Conservation (phyloP, 805 yeast species). For the Teunomyces pallodes region DNA sequence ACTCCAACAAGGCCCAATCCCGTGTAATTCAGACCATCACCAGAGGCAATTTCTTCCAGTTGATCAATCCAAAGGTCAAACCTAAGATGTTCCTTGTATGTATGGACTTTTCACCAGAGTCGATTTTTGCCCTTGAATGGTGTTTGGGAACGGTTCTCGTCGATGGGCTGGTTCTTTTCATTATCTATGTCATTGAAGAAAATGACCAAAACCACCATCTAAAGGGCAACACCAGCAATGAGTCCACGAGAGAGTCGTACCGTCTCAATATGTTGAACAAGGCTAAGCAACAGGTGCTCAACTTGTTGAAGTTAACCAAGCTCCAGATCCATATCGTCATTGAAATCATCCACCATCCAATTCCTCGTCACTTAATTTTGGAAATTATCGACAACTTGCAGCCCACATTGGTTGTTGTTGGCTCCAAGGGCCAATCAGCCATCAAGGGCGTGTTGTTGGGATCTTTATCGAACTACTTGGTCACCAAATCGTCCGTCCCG, state of each 20-base stretch:
- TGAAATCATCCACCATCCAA: constrained; percentile 74
- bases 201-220: constrained; percentile 41
- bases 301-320: constrained; percentile 59
- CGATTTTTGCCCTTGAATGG: constrained; percentile 83
- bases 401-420: constrained; percentile 73
- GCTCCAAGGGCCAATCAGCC: constrained; percentile 72
- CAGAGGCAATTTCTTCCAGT: constrained; percentile 61
- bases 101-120: constrained; percentile 80
- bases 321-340: constrained; percentile 71
- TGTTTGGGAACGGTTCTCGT: constrained; percentile 80
- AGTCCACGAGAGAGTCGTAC: constrained; percentile 33
- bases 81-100: constrained; percentile 70
- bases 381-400: constrained; percentile 68
- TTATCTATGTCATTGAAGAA: constrained; percentile 59
- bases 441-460: constrained; percentile 73
- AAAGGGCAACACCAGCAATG: constrained; percentile 37
- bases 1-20: constrained; percentile 49
- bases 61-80: constrained; percentile 41
- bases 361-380: constrained; percentile 66
- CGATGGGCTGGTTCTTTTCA: constrained; percentile 77
- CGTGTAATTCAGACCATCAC: constrained; percentile 70
- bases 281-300: constrained; percentile 45
- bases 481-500: constrained; percentile 68
- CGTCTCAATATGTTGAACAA: constrained; percentile 39
- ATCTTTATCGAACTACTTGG: constrained; percentile 68